These are phyloP conservation scores for Naganishia sp. DNA, from an alignment of 1,284 basidiomycete genomes.

Conservation along the genomic window DNA sequence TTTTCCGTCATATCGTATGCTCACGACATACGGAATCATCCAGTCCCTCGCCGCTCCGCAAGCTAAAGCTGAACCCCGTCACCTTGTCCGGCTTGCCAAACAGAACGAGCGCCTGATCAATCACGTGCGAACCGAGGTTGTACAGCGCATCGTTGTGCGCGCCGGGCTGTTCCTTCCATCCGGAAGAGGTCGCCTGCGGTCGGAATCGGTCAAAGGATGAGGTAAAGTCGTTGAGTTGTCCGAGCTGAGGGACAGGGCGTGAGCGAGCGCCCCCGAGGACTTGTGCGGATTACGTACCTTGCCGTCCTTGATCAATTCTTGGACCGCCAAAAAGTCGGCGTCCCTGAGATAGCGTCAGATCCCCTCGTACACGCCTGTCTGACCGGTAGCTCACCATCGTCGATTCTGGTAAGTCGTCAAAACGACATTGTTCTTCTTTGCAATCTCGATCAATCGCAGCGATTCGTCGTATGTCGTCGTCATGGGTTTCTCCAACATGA, in stretches of 20 bases:
- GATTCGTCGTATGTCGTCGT: slow-evolving; percentile 68
- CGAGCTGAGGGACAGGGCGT: slow-evolving; percentile 36
- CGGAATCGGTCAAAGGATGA: slow-evolving; percentile 73
- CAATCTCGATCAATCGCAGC: slow-evolving; percentile 66
- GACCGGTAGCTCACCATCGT: slow-evolving; percentile 65
- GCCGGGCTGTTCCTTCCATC: slow-evolving; percentile 57
- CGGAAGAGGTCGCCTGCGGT: slow-evolving; percentile 57
- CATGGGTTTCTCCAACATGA: slow-evolving; percentile 80
- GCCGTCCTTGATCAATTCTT: slow-evolving; percentile 61
- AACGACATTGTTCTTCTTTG: slow-evolving; percentile 66
- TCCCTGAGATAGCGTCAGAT: slow-evolving; percentile 36
- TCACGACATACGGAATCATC: slow-evolving; percentile 46
- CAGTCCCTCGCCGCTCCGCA: slow-evolving; percentile 44
- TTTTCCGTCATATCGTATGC: slow-evolving; percentile 31
- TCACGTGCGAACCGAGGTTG: slow-evolving; percentile 57
- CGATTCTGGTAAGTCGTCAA: slow-evolving; percentile 76
- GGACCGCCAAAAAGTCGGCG: slow-evolving; percentile 71
- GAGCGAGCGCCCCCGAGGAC: background rate
- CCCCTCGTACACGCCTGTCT: slow-evolving; percentile 33
- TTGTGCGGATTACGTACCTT: slow-evolving; percentile 59
- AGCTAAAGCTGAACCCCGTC: slow-evolving; percentile 69
- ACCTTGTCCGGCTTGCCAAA: slow-evolving; percentile 73
- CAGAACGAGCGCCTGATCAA: slow-evolving; percentile 65
- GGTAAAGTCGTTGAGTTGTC: slow-evolving; percentile 42
- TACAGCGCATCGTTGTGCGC: slow-evolving; percentile 54